Conservation (phyloP, 495 filamentous ascomycete genomes). For the Podospora pseudocomata region DNA sequence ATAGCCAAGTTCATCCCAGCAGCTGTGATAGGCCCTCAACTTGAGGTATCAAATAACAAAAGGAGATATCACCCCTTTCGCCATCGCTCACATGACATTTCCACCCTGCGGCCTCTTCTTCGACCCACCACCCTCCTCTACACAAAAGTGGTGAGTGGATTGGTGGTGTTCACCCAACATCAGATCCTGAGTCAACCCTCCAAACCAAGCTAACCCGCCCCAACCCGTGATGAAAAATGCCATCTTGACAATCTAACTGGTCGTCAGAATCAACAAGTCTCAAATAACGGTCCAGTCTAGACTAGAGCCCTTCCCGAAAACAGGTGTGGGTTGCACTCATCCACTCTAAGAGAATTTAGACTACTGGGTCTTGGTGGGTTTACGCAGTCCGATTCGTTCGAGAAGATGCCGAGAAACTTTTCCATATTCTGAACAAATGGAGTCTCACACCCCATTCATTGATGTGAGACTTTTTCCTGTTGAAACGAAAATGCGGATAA, state of each 20-base stretch:
- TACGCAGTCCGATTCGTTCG: background rate
- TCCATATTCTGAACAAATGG: background rate
- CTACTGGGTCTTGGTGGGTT: background rate
- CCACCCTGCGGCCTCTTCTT: background rate
- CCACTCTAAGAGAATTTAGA: background rate
- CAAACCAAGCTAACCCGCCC: background rate
- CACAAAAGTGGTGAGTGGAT: background rate
- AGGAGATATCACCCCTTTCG: background rate
- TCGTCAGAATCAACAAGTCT: background rate
- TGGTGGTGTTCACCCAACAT: background rate
- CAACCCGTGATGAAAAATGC: background rate
- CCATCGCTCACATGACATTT: background rate
- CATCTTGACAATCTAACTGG: background rate
- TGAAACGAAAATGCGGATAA: too few species aligned
- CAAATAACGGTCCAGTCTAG: background rate
- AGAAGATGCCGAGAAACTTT: background rate
- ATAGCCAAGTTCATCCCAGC: background rate
- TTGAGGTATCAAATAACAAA: background rate
- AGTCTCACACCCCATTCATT: background rate
- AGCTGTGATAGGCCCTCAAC: background rate
- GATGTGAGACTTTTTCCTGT: background rate
- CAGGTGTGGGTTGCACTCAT: background rate
- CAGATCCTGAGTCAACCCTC: background rate
- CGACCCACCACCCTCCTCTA: background rate
- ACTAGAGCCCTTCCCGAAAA: background rate